Percentiles rank a stretch among this genome's conserved stretches.
Conservation (phyloP, 768 basidiomycete genomes). For the Boletus edulis region DNA sequence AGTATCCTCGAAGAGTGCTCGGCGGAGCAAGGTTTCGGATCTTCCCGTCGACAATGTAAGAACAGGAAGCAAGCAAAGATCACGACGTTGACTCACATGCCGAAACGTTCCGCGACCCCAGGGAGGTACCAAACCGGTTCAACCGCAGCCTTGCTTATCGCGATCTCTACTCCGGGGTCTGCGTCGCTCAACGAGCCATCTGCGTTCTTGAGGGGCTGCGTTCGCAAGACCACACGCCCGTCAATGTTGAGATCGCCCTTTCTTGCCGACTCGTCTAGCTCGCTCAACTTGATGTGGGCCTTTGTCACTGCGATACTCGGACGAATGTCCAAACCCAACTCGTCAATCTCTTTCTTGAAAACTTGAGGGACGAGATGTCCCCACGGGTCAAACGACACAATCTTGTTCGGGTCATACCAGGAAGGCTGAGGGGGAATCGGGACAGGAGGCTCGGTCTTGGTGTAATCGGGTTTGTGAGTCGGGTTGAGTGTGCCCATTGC, state of each 20-base stretch:
- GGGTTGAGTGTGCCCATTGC: conserved; percentile 84
- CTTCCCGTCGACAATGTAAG: conserved; percentile 34
- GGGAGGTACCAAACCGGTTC: conserved; percentile 97
- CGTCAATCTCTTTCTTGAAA: conserved; percentile 60
- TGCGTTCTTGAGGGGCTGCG: conserved; percentile 56
- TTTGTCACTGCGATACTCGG: conserved; percentile 93
- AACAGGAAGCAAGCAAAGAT: neutral
- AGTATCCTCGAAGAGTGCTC: conserved; percentile 95
- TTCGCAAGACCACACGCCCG: conserved; percentile 77
- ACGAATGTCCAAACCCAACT: conserved; percentile 73
- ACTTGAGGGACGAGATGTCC: conserved; percentile 82
- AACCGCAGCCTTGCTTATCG: conserved; percentile 88
- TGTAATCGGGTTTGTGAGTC: conserved; percentile 79
- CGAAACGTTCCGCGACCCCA: conserved; percentile 91
- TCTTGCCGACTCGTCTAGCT: conserved; percentile 80
- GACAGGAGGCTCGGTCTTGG: conserved; percentile 82
- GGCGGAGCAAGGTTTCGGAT: conserved; percentile 78
- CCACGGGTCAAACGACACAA: conserved; percentile 93
- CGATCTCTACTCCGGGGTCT: conserved; percentile 82
- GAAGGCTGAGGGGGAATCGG: conserved; percentile 69
- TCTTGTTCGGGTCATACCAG: conserved; percentile 77
- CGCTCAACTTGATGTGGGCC: conserved; percentile 92
- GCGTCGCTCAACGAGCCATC: conserved; percentile 58
- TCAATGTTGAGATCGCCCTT: conserved; percentile 74
- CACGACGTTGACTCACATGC: conserved; percentile 57